Percentiles rank a stretch among this genome's conserved stretches.
These are phyloP conservation scores for Cordyceps militaris DNA, from an alignment of 2,329 filamentous ascomycete genomes.

Conservation along the genomic window DNA sequence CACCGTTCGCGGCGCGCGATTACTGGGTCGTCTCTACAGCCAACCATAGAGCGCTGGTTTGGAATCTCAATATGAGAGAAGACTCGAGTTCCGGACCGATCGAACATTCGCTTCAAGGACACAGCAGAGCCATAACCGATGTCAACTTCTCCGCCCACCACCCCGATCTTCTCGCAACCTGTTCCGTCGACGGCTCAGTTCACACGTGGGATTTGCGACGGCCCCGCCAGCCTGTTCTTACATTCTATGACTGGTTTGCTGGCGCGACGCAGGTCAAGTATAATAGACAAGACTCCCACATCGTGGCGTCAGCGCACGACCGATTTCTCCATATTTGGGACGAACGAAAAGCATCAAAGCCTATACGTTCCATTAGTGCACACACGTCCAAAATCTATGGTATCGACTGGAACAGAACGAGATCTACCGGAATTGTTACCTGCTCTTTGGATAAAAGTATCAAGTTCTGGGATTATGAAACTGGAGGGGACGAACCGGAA, in stretches of 20 bases:
- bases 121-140: conserved; percentile 81
- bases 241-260: conserved; percentile 88
- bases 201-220: conserved; percentile 85
- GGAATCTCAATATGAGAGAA: conserved; percentile 77
- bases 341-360: conserved; percentile 68
- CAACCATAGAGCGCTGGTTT: conserved; percentile 89
- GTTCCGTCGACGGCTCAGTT: conserved; percentile 86
- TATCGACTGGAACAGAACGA: conserved; percentile 83
- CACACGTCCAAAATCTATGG: conserved; percentile 94
- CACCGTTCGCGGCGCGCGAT: conserved; percentile 79
- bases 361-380: conserved; percentile 76
- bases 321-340: conserved; percentile 87
- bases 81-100: conserved; percentile 65
- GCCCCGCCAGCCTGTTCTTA: conserved; percentile 65
- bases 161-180: conserved; percentile 81
- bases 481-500: conserved; percentile 58
- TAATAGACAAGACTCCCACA: conserved; percentile 78
- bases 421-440: conserved; percentile 66
- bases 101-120: conserved; percentile 80
- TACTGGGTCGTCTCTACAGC: conserved; percentile 93
- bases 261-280: conserved; percentile 94
- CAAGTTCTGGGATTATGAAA: conserved; percentile 80
- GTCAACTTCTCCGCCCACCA: conserved; percentile 95
- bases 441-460: conserved; percentile 89
- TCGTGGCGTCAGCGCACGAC: conserved; percentile 87